Evolutionary conservation across 306 rosid species (phyloP), one percentile per base, ranked within the genome.

Genomic region (Pyrus communis): DNA sequence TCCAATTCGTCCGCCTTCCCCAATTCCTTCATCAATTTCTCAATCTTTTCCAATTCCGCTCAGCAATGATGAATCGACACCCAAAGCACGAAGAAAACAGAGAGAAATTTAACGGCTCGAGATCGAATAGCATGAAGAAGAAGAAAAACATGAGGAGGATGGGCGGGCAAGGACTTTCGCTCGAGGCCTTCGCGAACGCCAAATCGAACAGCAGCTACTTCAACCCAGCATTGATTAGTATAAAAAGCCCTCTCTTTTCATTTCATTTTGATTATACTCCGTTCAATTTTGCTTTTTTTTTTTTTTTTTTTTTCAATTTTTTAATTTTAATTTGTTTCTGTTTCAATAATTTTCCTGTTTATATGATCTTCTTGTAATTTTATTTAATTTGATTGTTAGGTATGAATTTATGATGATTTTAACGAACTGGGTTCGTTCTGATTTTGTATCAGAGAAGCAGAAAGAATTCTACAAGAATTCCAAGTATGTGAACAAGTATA

Each of bases 161-260:
- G 60, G 92, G 97, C 2, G 89, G 92, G 49, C 58, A 86, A 46
- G 96, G 95, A 11, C 93, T 84, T 74, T 89, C 94, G 12, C 93
- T 91, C 40, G 68, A 85, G 11, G 90, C 74, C 49, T 93, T 88
- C 51, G 91, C 88, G 19, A 88, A 87, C 71, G 88, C 89, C 14
- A 91, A 87, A 81, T 85, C 96, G 14, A 80, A 79, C 85, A 73
- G 64, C 85, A 71, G 61, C 80, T 77, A 77, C 86, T 95, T 87
- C 68, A 95, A 92, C 60, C 97, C 97, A 18, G 80, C 99, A 73
- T 14, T 84, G 72, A 91, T 95, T 72, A 92, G 99, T 95, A 88
- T 54, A 86, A n/a, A n/a, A 67, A 31, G 15, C 12, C 63, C 49
- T 70, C n/a, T 58, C 31, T 13, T 64, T 79, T 30, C 3, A 43